phyloP scores from a whole-genome alignment of 306 rosid genomes.

The Pterocarpus santalinus region DNA sequence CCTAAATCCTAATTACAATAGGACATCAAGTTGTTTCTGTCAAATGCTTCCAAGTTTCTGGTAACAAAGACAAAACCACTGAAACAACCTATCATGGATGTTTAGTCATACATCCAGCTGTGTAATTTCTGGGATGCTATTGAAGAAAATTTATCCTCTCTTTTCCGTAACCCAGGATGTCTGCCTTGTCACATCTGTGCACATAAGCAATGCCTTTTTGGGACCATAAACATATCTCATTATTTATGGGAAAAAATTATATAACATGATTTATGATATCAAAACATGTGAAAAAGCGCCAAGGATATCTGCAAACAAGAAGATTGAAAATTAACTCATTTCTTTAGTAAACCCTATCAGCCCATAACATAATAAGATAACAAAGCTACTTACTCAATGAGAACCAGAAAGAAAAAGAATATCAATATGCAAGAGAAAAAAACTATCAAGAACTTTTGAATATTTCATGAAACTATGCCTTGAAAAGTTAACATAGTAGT shows the following conservation, averaged over 20 bases:
- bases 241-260: no score
- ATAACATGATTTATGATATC: no score
- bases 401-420: neutral
- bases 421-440: neutral
- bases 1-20: neutral
- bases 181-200: neutral
- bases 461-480: constrained; percentile 17
- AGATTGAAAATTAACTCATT: no score
- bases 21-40: neutral
- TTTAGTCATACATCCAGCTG: neutral
- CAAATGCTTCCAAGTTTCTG: neutral
- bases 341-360: no score
- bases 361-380: no score
- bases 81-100: neutral
- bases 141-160: neutral
- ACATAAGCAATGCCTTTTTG: neutral
- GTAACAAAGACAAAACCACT: neutral
- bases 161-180: neutral
- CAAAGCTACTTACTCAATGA: no score
- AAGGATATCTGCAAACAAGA: no score
- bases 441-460: neutral
- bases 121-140: neutral
- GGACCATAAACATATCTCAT: no score
- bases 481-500: constrained; percentile 24
- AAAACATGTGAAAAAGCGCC: no score